Evolutionary conservation across 1,284 basidiomycete species (phyloP), one percentile per base, ranked within the genome.

Genomic region (Pseudozyma sp.): DNA sequence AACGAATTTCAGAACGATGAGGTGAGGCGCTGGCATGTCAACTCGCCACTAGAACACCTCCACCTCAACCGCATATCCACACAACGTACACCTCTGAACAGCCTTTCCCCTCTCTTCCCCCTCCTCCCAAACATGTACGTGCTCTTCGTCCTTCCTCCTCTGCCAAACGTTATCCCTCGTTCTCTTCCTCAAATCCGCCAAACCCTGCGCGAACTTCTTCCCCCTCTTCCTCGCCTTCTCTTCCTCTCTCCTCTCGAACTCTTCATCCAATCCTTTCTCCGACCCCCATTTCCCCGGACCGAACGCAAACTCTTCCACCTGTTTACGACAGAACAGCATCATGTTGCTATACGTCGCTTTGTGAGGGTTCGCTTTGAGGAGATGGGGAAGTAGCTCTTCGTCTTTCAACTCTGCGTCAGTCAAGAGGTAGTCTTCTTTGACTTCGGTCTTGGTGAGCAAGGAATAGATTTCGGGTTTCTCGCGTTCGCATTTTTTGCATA

Each of bases 321-420:
- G 95, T 79, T 88, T 91, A 25, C 97, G 91, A 8, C 98, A 88
- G 86, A 94, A 99, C 25, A 99, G 89, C 97, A 99, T 99, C 97
- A 99, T 99, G 87, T 99, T 99, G 52, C 92, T 92, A 84, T 94
- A 99, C 0, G 94, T 97, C 21, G 94, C 93, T 73, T 94, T 93
- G 87, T 99, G 95, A 1, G 97, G 97, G 83, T 99, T 99, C 4
- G 94, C 92, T 83, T 95, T 95, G 54, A 99, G 88, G 18, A 98
- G 88, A 86, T 99, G 97, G 0, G 95, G 96, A 70, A 99, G 89
- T 19, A 93, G 87, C 78, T 97, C 94, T 77, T 92, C 90, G 84
- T 99, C 97, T 59, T 92, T 90, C 38, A 99, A 88, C 85, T 99
- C 97, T 25, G 94, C 93, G 93, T 95, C 93, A 9, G 95, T 97